Evolutionary conservation across 495 filamentous ascomycete species (phyloP), one percentile per base, ranked within the genome.

Genomic region (Aspergillus mulundensis): DNA sequence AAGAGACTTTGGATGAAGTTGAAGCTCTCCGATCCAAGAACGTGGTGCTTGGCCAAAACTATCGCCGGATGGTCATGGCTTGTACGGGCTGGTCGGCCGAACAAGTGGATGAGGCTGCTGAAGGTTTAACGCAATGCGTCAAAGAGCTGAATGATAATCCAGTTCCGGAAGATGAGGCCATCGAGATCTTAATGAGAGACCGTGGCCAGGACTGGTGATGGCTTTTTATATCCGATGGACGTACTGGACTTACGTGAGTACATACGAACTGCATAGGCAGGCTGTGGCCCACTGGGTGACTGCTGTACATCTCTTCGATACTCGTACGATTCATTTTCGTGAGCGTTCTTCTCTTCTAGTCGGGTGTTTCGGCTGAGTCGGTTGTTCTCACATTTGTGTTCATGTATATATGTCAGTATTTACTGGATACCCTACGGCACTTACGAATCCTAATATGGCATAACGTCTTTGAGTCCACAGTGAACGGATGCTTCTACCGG

Each of bases 71-170:
- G 66, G 75, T 78, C 49, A 78, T 78, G 72, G 73, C 75, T 38
- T 78, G 75, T 52, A 78, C 75, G 1, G 68, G 66, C 5, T 78
- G 72, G 72, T 66, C 67, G 8, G 73, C 73, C 5, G 75, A 78
- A 18, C 69, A 78, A 54, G 75, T 75, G 30, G 75, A 78, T 40
- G 73, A 78, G 48, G 73, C 75, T 32, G 75, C 72, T 16, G 75
- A 78, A 21, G 75, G 75, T 0, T 61, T 78, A 49, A 75, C 73
- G 16, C 71, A 74, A 48, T 76, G 73, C 50, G 72, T 78, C 53
- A 75, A 72, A 45, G 75, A 78, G n/a, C 54, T 78, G 32, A 78
- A 78, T 41, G 75, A 78, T 21, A 72, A 78, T 47, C 75, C 75
- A 6, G 70, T 78, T 16, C 71, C 75, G 1, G 71, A 75, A 58